phyloP scores from a whole-genome alignment of 2,329 filamentous ascomycete species.

The Colletotrichum chrysophilum region DNA sequence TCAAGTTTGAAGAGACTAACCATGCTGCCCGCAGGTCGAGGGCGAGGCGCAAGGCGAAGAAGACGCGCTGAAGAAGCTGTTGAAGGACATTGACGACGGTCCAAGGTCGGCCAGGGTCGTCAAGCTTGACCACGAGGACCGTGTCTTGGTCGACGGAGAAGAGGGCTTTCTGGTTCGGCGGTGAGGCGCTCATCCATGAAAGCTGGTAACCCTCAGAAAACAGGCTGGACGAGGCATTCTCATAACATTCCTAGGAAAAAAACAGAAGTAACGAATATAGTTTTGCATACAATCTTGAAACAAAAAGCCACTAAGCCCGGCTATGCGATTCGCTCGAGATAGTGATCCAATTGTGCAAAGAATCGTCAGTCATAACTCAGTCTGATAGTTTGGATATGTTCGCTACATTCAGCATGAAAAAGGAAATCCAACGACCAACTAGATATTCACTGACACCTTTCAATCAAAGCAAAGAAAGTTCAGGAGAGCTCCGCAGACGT shows the following conservation, averaged over 20 bases:
- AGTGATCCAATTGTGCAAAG: not conserved
- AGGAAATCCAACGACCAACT: not conserved
- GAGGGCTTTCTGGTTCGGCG: conserved; percentile 64
- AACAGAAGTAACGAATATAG: not conserved
- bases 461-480: not conserved
- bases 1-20: not conserved
- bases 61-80: conserved; percentile 68
- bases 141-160: conserved; percentile 71
- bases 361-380: not conserved
- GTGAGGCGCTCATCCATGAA: not conserved
- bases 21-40: conserved; percentile 72
- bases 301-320: not conserved
- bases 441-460: not conserved
- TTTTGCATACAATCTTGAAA: not conserved
- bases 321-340: not conserved
- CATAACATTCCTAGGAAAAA: not conserved
- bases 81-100: conserved; percentile 77
- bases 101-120: conserved; percentile 76
- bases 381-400: not conserved
- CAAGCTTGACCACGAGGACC: conserved; percentile 72
- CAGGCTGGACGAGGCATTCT: not conserved
- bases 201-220: not conserved
- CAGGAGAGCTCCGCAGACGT: not conserved
- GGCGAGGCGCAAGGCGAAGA: conserved; percentile 85
- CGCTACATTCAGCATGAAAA: not conserved